Percentiles rank a stretch among this genome's conserved stretches.
phyloP scores from a whole-genome alignment of 202 grass and related monocot genomes.

The Bolboschoenoplectus hybrid region DNA sequence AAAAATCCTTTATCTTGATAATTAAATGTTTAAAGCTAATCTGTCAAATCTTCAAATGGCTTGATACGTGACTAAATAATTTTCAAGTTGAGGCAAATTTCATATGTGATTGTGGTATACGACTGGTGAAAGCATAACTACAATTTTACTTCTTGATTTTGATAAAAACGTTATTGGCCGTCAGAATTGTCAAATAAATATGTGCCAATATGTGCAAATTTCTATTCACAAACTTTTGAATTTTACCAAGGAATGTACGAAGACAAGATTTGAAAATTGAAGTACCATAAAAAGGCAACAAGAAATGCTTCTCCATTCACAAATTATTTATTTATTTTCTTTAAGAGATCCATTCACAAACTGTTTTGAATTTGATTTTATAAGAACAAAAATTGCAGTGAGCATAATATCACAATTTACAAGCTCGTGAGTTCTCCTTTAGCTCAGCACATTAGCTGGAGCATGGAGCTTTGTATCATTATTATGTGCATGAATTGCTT shows the following conservation, averaged over 20 bases:
- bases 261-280: neutral
- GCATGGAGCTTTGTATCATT: slow-evolving; percentile 22
- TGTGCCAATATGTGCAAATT: neutral
- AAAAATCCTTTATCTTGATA: neutral
- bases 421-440: neutral
- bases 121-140: neutral
- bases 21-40: neutral
- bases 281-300: slow-evolving; percentile 10
- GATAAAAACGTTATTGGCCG: neutral
- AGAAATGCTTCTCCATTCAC: neutral
- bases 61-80: neutral
- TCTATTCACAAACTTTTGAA: neutral
- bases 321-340: neutral
- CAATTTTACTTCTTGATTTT: neutral
- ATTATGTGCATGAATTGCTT: slow-evolving; percentile 29
- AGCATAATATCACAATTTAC: slow-evolving; percentile 3
- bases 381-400: neutral
- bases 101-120: neutral
- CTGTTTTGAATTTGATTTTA: slow-evolving; percentile 17
- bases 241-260: neutral
- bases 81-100: neutral
- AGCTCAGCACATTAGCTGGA: slow-evolving; percentile 7
- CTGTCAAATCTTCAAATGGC: neutral
- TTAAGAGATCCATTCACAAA: slow-evolving; percentile 13
- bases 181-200: neutral